Base-by-base conservation (phyloP, 192 early-diverging fungal species). In the Pilobolus umbonatus region DNA sequence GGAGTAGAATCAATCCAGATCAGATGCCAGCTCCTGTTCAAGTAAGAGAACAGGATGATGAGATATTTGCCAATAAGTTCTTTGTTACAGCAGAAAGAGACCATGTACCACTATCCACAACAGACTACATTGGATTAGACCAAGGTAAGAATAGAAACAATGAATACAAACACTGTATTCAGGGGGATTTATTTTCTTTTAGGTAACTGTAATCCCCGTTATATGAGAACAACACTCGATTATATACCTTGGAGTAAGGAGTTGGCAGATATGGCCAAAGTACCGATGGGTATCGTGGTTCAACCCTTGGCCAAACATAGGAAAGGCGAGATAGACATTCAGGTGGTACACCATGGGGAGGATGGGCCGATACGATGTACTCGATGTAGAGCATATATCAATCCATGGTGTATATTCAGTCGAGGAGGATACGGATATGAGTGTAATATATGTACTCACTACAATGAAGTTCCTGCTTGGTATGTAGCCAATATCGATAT, bases 401-500 rank as follows among this genome's bases (percentile, higher is more conserved):
- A 98, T 62, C 91, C 94, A 7, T 85, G 80, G 65, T 88, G 90
- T 68, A 68, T 71, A 14, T 99, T 95, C 64, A 85, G 89, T 10
- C 84, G 95, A 25, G 95, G 96, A 10, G 96, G 96, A 15, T 81
- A 89, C 40, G 83, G 81, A 51, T 98, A 90, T 69, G 79, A 91
- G 29, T 99, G 96, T 71, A 98, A 96, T 63, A 73, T 99, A 59
- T 99, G 96, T 73, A 62, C 75, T 22, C 85, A 88, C 58, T 84
- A 88, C 47, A 99, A 94, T 65, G 85, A 87, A 67, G 89, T 97
- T 15, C 87, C 93, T 8, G 67, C 86, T 6, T 88, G 91, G 54
- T 96, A 97, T 73, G 97, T 99, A 63, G 85, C 85, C 64, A 97
- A 98, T 75, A 72, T 96, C 43, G 96, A 99, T 68, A 92, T 98